Conservation (phyloP, 2,329 filamentous ascomycete species). For the Diaporthe citri region DNA sequence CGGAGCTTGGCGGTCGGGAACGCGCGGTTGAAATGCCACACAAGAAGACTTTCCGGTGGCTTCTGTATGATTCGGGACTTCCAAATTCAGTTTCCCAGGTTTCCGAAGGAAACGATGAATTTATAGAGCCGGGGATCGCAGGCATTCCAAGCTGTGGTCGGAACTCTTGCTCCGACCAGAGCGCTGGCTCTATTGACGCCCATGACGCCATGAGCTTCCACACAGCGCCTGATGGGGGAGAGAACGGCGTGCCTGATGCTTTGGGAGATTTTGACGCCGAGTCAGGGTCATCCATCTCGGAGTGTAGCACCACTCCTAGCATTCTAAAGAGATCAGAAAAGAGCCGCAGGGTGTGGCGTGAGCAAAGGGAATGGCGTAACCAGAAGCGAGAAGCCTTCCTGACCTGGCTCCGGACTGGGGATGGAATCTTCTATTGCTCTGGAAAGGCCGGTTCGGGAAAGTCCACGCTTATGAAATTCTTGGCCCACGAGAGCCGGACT, state of each 20-base stretch:
- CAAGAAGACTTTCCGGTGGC: constrained; percentile 7
- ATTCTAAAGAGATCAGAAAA: background rate
- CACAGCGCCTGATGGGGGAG: background rate
- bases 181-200: background rate
- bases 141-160: background rate
- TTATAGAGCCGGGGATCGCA: background rate
- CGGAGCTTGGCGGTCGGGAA: background rate
- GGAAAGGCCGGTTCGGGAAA: constrained; percentile 32
- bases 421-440: constrained; percentile 12
- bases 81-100: no score
- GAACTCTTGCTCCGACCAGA: background rate
- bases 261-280: background rate
- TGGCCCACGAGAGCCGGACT: background rate
- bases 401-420: background rate
- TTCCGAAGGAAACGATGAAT: no score
- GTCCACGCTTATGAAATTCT: constrained; percentile 29
- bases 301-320: background rate
- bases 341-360: background rate
- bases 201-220: background rate
- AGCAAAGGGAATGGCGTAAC: background rate
- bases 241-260: background rate
- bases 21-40: constrained; percentile 10
- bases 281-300: background rate
- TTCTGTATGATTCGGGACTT: background rate
- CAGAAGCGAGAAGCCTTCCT: background rate